These are phyloP conservation scores for Lodderomyces metapsilosis DNA, from an alignment of 1,139 yeast species.

Conservation along the genomic window DNA sequence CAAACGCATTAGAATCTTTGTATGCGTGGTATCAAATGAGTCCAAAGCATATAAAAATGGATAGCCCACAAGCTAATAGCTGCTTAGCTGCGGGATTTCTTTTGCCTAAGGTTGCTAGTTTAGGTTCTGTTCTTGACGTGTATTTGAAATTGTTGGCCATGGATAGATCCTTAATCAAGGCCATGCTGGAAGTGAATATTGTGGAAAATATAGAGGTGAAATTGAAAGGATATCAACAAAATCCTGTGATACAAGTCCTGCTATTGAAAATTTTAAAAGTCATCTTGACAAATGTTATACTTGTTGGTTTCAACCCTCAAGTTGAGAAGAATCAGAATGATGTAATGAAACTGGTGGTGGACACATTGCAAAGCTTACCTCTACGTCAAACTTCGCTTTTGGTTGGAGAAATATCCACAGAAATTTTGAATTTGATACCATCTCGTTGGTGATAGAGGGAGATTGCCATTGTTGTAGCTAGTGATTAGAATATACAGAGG, in stretches of 20 bases:
- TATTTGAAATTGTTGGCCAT: slow-evolving; percentile 34
- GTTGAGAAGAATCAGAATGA: neutral
- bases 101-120: slow-evolving; percentile 37
- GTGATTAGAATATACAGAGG: no score
- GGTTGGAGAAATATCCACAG: slow-evolving; percentile 35
- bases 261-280: slow-evolving; percentile 32
- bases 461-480: no score
- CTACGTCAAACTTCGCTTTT: slow-evolving; percentile 26
- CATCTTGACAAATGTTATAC: slow-evolving; percentile 16
- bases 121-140: slow-evolving; percentile 41
- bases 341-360: slow-evolving; percentile 8
- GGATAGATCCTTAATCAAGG: slow-evolving; percentile 19
- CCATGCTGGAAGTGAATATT: slow-evolving; percentile 28
- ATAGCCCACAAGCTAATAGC: slow-evolving; percentile 26
- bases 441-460: no score
- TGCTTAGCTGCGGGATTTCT: slow-evolving; percentile 42
- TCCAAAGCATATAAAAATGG: slow-evolving; percentile 22
- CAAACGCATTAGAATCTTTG: slow-evolving; percentile 63
- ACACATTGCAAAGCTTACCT: slow-evolving; percentile 19
- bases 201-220: slow-evolving; percentile 30
- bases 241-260: slow-evolving; percentile 39
- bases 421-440: slow-evolving; percentile 21
- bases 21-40: slow-evolving; percentile 38
- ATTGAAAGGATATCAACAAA: slow-evolving; percentile 25
- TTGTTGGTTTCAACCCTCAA: slow-evolving; percentile 1